These are phyloP conservation scores for Colletotrichum lindemuthianum DNA, from an alignment of 2,329 filamentous ascomycete genomes.

Conservation along the genomic window DNA sequence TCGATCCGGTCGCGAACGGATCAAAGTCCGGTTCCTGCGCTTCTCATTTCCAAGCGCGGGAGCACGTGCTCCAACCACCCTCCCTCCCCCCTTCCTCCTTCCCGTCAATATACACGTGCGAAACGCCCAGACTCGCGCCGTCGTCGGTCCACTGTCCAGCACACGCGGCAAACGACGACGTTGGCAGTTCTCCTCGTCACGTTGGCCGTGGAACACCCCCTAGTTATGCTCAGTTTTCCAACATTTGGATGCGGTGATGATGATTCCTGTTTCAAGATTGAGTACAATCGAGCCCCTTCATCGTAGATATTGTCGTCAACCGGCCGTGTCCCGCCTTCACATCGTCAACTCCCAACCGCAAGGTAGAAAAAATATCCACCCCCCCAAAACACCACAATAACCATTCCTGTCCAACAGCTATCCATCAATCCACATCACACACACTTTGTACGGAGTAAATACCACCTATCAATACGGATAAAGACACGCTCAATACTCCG, in stretches of 20 bases:
- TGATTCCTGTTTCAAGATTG: no score
- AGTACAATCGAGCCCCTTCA: no score
- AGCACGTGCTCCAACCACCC: slow-evolving; percentile 17
- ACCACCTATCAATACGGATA: background rate
- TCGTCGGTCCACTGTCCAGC: background rate
- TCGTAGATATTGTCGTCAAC: no score
- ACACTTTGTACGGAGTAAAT: background rate
- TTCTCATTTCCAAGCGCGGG: background rate
- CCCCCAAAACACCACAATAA: background rate
- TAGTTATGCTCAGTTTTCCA: no score
- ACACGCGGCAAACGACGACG: background rate
- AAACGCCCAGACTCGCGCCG: slow-evolving; percentile 7
- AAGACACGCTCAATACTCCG: background rate
- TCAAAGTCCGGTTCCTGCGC: background rate
- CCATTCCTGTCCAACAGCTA: background rate
- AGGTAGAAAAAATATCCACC: no score
- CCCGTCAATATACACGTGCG: slow-evolving; percentile 20
- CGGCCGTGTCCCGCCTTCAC: background rate
- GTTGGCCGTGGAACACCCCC: no score
- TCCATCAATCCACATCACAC: background rate
- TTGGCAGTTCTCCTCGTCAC: no score
- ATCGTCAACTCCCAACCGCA: no score
- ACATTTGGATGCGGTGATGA: no score
- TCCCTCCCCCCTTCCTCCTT: background rate
- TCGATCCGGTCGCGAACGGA: background rate